Evolutionary conservation across 495 filamentous ascomycete species (phyloP), one percentile per base, ranked within the genome.

Genomic region (Podospora didyma): DNA sequence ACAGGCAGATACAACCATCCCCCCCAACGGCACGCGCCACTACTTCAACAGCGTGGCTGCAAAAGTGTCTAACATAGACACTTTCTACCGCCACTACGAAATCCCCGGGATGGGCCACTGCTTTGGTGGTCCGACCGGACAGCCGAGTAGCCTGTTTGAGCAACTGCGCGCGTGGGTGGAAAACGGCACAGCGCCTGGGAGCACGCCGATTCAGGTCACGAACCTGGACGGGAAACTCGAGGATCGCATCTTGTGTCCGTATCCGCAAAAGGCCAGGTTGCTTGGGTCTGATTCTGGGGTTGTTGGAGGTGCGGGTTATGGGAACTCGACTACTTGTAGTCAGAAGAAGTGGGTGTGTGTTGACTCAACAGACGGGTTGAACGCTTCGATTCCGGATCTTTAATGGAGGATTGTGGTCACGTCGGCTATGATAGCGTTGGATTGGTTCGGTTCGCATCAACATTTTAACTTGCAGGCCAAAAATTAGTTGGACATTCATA

Each of bases 101-200:
- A 49, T 71, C 2, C 72, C 72, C 0, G 72, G 70, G 0, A 31
- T 73, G 0, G 56, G 48, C 4, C 72, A 75, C 48, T 75, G 72
- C 56, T 65, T 52, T 35, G 66, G 67, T 1, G 56, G 58, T 0
- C 21, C 20, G 2, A 64, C 66, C 39, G 64, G 61, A 3, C 54
- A 61, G 28, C 70, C 67, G 7, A 53, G 19, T 0, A 24, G 47
- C 1, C 46, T 71, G 16, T 73, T 69, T 35, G 62, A 52, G 12
- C 53, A 63, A 28, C 47, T 75, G 17, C 57, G 64, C 3, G 63
- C 51, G 1, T 75, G 72, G 70, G 72, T 75, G 0, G 72, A 73
- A 49, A 64, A 72, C 19, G 72, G 66, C 12, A 68, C 58, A 0
- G 59, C 62, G 17, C 72, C 70, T 3, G 58, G 54, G 14, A 24